phyloP scores from a whole-genome alignment of 2,329 filamentous ascomycete genomes.

The Talaromyces sp. region DNA sequence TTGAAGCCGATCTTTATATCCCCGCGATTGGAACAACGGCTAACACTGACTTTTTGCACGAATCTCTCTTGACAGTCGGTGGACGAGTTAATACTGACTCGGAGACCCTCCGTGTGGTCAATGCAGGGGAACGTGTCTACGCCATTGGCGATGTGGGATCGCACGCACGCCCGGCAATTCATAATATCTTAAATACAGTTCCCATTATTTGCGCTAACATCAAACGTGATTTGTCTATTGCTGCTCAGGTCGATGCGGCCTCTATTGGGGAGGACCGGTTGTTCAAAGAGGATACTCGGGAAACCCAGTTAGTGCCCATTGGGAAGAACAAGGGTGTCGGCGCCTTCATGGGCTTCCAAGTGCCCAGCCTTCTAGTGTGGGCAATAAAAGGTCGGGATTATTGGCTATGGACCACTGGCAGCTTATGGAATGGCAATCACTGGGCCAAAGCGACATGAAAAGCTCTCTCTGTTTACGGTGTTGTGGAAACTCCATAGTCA shows the following conservation, averaged over 20 bases:
- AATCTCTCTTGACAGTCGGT: slow-evolving; percentile 31
- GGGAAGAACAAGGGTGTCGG: slow-evolving; percentile 52
- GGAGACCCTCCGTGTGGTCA: slow-evolving; percentile 40
- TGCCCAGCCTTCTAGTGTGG: slow-evolving; percentile 54
- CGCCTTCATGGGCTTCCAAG: slow-evolving; percentile 44
- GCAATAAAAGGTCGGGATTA: slow-evolving; percentile 48
- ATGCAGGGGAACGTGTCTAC: slow-evolving; percentile 46
- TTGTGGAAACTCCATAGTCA: too few relatives aligned
- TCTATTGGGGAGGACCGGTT: slow-evolving; percentile 25
- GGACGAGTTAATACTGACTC: slow-evolving; percentile 44
- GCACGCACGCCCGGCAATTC: slow-evolving; percentile 46
- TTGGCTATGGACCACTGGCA: slow-evolving; percentile 54
- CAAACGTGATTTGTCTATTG: slow-evolving; percentile 49
- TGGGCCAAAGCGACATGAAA: slow-evolving; percentile 50
- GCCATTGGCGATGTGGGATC: slow-evolving; percentile 52
- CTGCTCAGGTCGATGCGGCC: slow-evolving; percentile 29
- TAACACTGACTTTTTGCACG: slow-evolving; percentile 46
- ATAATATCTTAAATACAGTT: slow-evolving; percentile 46
- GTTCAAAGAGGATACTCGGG: slow-evolving; percentile 48
- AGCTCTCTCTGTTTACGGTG: too few relatives aligned
- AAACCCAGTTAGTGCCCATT: slow-evolving; percentile 54
- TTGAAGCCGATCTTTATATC: slow-evolving; percentile 54
- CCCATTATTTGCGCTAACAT: slow-evolving; percentile 53
- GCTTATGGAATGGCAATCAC: slow-evolving; percentile 55
- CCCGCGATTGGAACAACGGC: slow-evolving; percentile 47